Base-by-base conservation (phyloP, 164 flowering plant genomes). In the Saururus chinensis region DNA sequence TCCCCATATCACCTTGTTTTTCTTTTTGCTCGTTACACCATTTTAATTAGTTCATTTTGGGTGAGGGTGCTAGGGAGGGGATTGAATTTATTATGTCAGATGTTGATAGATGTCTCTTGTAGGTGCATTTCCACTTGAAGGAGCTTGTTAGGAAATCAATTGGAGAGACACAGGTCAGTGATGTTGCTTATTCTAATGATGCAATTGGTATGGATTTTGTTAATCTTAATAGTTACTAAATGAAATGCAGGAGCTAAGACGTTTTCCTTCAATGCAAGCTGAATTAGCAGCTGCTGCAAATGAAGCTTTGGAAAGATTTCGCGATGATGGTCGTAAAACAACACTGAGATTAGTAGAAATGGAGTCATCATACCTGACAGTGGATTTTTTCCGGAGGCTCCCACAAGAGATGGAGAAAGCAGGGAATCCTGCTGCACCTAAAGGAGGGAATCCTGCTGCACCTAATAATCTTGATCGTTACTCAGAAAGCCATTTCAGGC, bases 301-400 rank as follows among this genome's bases (percentile, higher is more conserved):
- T 61, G 80, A 80, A 68, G 83, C 90, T 53, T 62, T 85, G 74
- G 87, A 81, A 70, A 80, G 77, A 64, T 83, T 83, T 59, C 85
- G 90, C 12, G 87, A 80, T 8, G 87, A 83, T 1, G 59, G 90
- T 52, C 77, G 71, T 62, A 81, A 81, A 70, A 80, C 87, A 64
- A 62, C 79, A 35, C 17, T 79, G 53, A 66, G 90, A 60, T 63
- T 85, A 74, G 90, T 85, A 63, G 90, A 85, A 19, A 83, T 83
- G 90, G 90, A 85, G 49, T 75, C 90, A 19, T 76, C 87, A 30
- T 85, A 85, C 67, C 70, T 80, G 57, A 82, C 90, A 42, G 89
- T 77, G 1, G 87, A 82, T 25, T 84, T 84, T 78, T 84, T 84
- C 60, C 68, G 90, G 25, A 75, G 68, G 61, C 87, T 84, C 14